Percentiles rank a stretch among this genome's conserved stretches.
These are phyloP conservation scores for Miscanthus lutarioriparius DNA, from an alignment of 176 grass and related monocot species.

Conservation along the genomic window DNA sequence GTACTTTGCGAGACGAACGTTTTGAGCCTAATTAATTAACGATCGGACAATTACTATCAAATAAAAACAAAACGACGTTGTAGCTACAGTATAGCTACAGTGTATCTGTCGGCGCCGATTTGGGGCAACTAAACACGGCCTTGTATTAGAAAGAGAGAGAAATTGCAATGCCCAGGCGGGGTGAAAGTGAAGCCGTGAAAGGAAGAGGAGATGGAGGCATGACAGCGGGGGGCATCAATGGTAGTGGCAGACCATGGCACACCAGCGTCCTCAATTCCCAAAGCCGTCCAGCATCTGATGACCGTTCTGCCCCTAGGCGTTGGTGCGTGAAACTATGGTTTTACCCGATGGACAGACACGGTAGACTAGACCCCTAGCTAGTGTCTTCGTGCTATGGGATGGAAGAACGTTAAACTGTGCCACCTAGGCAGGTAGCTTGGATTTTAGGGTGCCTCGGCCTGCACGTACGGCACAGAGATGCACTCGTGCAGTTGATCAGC, in stretches of 20 bases:
- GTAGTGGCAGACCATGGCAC: slow-evolving; percentile 65
- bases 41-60: no score
- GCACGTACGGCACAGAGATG: slow-evolving; percentile 17
- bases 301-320: slow-evolving; percentile 16
- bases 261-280: slow-evolving; percentile 41
- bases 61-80: no score
- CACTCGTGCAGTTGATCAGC: background rate
- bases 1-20: no score
- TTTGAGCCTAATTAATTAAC: no score
- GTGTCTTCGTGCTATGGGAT: slow-evolving; percentile 13
- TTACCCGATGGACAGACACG: background rate
- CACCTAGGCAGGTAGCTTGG: background rate
- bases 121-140: no score
- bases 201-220: background rate
- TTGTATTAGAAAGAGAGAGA: background rate
- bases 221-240: slow-evolving; percentile 3
- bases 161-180: background rate
- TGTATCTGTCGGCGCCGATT: no score
- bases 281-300: slow-evolving; percentile 32
- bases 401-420: background rate
- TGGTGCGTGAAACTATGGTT: background rate
- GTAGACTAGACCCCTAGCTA: background rate
- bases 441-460: slow-evolving; percentile 11
- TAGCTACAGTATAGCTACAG: no score
- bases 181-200: background rate